Evolutionary conservation across 2,329 filamentous ascomycete genomes (phyloP), one percentile per base, ranked within the genome.

Genomic region (Fusarium floridanum): DNA sequence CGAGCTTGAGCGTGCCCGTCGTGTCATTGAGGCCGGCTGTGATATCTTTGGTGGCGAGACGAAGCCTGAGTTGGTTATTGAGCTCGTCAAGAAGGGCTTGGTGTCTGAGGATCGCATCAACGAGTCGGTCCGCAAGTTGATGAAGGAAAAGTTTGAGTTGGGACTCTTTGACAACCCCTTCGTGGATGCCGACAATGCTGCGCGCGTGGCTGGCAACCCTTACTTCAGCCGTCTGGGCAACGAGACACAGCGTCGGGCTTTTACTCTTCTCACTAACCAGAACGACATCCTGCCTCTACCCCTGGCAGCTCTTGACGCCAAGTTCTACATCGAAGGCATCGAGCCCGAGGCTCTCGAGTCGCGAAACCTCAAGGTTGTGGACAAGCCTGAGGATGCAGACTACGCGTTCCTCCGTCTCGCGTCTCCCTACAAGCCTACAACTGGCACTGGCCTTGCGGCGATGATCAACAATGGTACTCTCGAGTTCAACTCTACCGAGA

Each of bases 21-120:
- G 72, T 10, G 82, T 89, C 9, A 71, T 89, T 2, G 83, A 88
- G 9, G 87, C 87, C 0, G 88, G 88, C 0, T 85, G 84, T 37
- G 88, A 89, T 67, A 87, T 88, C 66, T 84, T 89, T 59, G 87
- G 88, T 2, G 87, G 88, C 12, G 88, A 89, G 74, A 73, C 82
- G 2, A 81, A 74, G 61, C 71, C 86, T 0, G 87, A 89, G 64
- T 82, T 89, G 2, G 79, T 89, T n/a, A 75, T 87, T 3, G 81
- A 88, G 64, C 80, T 87, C 0, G 86, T 88, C 83, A 56, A 84
- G 82, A 29, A 76, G 79, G n/a, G 75, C 86, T 14, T 75, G 22
- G 45, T 74, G 0, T 72, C 82, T 9, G 86, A 88, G 64, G 76
- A 77, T 0, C 85, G 87, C 14, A 77, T 89, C 5, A 84, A 89